Evolutionary conservation across 257 asterid species (phyloP).

Genomic region (Capsicum baccatum): DNA sequence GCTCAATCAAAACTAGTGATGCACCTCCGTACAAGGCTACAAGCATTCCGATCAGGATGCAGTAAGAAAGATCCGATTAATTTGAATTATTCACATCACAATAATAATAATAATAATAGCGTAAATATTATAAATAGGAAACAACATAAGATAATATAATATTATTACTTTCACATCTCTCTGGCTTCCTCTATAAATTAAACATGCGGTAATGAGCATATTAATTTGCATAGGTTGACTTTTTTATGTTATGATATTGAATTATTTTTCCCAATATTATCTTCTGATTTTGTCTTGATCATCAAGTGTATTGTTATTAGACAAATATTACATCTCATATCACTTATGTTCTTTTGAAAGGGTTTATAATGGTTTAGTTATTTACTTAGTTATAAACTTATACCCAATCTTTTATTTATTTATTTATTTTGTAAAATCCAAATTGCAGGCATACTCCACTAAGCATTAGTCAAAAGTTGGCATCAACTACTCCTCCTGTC

Average conservation of each 20-base stretch:
- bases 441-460: slow-evolving; percentile 18
- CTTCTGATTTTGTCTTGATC: not conserved
- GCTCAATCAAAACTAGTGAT: too few relatives aligned
- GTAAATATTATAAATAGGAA: too few relatives aligned
- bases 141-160: not conserved
- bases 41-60: too few relatives aligned
- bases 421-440: not conserved
- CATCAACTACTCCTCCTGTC: slow-evolving; percentile 26
- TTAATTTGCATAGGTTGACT: not conserved
- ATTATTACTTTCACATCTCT: not conserved
- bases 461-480: slow-evolving; percentile 1
- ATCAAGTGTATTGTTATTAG: not conserved
- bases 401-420: not conserved
- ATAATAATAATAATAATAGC: too few relatives aligned
- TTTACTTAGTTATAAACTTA: not conserved
- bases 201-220: not conserved
- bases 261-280: not conserved
- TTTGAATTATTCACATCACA: too few relatives aligned
- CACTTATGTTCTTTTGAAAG: not conserved
- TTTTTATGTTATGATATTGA: not conserved
- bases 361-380: slow-evolving; percentile 12
- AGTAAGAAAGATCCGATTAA: too few relatives aligned
- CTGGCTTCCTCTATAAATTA: not conserved
- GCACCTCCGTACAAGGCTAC: too few relatives aligned
- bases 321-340: not conserved